phyloP scores from a whole-genome alignment of 2,329 filamentous ascomycete genomes.

The Claviceps spartinae region DNA sequence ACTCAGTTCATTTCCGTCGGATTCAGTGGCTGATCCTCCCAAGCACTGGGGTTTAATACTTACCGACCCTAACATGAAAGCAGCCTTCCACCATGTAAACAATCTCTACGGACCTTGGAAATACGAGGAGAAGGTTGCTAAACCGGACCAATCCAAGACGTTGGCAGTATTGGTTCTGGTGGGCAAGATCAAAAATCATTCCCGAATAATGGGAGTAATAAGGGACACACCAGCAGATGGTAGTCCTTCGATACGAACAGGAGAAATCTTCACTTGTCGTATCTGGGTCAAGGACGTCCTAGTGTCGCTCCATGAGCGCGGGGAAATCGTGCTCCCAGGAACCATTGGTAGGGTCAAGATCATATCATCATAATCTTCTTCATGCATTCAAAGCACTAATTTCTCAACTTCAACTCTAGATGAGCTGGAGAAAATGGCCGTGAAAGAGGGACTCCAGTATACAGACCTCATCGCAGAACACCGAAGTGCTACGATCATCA shows the following conservation, averaged over 20 bases:
- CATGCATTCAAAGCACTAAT: no score
- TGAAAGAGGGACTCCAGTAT: no score
- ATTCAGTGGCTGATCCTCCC: not conserved
- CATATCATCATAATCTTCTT: no score
- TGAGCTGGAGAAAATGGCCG: no score
- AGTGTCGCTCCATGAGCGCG: not conserved
- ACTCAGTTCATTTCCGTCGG: no score
- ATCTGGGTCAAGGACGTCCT: not conserved
- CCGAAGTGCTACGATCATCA: no score
- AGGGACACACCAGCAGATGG: not conserved
- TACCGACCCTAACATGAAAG: not conserved
- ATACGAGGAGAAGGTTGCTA: not conserved
- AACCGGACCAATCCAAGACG: not conserved
- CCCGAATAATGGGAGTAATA: not conserved
- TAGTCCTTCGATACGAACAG: not conserved
- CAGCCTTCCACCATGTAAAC: not conserved
- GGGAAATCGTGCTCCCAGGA: not conserved
- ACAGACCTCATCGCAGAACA: no score
- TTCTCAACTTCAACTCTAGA: no score
- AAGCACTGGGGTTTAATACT: not conserved
- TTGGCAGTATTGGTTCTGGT: not conserved
- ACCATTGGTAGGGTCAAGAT: not conserved
- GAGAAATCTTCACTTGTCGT: not conserved
- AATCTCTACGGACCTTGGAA: not conserved
- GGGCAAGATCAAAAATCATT: not conserved